phyloP scores from a whole-genome alignment of 495 filamentous ascomycete species.

The Trypethelium eluteriae region DNA sequence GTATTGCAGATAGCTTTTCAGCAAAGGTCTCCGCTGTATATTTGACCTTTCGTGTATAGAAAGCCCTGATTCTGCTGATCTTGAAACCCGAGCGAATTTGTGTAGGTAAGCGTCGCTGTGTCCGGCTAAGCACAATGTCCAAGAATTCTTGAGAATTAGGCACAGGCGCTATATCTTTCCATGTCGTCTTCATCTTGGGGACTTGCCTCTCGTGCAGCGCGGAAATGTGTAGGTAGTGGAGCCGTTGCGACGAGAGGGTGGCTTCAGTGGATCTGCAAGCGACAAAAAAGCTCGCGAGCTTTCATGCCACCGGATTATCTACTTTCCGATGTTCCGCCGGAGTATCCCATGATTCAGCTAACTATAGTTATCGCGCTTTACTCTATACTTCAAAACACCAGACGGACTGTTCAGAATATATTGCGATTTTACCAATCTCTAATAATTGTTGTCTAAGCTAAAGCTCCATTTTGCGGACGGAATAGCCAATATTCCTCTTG shows the following conservation, averaged over 20 bases:
- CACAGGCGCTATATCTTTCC: conserved; percentile 80
- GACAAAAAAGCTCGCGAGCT: background rate
- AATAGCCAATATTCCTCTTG: no score
- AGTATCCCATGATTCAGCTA: no score
- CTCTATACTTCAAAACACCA: no score
- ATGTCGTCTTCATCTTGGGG: conserved; percentile 60
- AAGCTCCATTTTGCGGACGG: no score
- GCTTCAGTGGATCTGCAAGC: no score
- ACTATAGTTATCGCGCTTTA: no score
- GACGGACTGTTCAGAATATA: no score
- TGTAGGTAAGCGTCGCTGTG: conserved; percentile 88
- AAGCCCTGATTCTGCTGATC: conserved; percentile 89
- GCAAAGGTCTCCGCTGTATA: conserved; percentile 96
- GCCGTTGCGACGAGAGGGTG: background rate
- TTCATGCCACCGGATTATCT: conserved; percentile 3
- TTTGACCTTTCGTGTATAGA: conserved; percentile 97
- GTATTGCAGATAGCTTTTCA: conserved; percentile 81
- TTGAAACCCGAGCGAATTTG: conserved; percentile 95
- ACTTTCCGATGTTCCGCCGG: no score
- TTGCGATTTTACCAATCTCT: no score
- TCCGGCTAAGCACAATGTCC: conserved; percentile 90
- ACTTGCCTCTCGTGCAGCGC: background rate
- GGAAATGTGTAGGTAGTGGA: background rate
- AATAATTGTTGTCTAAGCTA: no score
- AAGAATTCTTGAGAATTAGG: conserved; percentile 92